These are phyloP conservation scores for Monilinia aucupariae DNA, from an alignment of 2,329 filamentous ascomycete genomes.

Conservation along the genomic window DNA sequence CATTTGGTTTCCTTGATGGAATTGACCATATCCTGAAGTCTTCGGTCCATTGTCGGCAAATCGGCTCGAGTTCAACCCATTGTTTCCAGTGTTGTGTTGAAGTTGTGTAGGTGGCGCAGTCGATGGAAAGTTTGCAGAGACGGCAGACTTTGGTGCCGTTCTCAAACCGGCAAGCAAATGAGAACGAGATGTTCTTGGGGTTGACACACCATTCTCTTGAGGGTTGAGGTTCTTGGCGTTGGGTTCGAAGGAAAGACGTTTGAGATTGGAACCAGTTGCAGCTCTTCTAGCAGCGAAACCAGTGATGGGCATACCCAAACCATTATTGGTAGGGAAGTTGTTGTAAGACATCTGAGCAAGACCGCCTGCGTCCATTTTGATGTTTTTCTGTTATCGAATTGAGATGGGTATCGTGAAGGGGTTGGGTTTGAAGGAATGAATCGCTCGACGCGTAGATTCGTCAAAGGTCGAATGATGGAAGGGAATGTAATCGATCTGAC, in stretches of 20 bases:
- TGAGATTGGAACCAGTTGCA: constrained; percentile 73
- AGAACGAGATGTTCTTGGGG: constrained; percentile 88
- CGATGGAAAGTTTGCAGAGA: constrained; percentile 64
- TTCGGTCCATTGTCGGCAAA: constrained; percentile 35
- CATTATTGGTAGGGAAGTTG: constrained; percentile 65
- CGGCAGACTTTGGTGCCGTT: constrained; percentile 83
- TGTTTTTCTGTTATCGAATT: constrained; percentile 28
- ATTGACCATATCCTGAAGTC: constrained; percentile 30
- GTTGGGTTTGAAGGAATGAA: not conserved
- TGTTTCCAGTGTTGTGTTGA: constrained; percentile 32
- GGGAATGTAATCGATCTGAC: not conserved
- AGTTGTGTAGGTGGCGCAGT: constrained; percentile 56
- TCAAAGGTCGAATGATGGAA: not conserved
- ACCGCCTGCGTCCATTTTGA: constrained; percentile 87
- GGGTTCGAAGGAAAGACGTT: constrained; percentile 75
- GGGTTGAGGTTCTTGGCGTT: constrained; percentile 60
- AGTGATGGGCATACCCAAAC: constrained; percentile 68
- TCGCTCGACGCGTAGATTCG: not conserved
- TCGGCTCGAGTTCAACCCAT: constrained; percentile 30
- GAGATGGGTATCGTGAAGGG: not conserved
- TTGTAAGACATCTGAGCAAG: constrained; percentile 98
- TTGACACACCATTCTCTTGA: constrained; percentile 64
- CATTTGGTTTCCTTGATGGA: constrained; percentile 38
- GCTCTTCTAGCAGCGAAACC: constrained; percentile 75
- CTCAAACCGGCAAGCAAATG: constrained; percentile 89